Percentiles rank a stretch among this genome's conserved stretches.
Evolutionary conservation across 2,329 filamentous ascomycete genomes (phyloP).

Genomic region (Endoconidiophora laricicola): DNA sequence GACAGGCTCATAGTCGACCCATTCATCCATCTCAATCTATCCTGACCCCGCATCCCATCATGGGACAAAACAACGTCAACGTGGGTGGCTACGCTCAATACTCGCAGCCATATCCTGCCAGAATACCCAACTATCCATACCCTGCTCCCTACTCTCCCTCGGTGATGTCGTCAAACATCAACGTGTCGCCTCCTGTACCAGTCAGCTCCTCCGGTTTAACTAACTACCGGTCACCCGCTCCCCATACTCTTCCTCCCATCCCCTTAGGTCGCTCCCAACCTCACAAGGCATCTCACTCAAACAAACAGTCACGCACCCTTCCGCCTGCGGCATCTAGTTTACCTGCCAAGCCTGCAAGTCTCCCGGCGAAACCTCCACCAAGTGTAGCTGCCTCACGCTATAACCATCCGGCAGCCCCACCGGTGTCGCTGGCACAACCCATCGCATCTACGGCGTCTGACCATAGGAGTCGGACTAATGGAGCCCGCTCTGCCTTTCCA

Average conservation of each 20-base stretch:
- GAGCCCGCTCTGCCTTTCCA: no score
- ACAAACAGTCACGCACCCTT: not conserved
- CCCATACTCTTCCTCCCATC: not conserved
- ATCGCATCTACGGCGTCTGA: no score
- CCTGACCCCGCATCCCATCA: not conserved
- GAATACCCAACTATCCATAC: no score
- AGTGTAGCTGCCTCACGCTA: no score
- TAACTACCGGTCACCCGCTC: not conserved
- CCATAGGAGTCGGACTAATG: no score
- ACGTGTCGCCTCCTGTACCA: not conserved
- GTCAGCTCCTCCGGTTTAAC: not conserved
- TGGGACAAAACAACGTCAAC: constrained; percentile 1
- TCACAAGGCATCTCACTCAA: not conserved
- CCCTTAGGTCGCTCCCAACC: not conserved
- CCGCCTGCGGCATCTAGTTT: constrained; percentile 5
- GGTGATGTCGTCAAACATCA: no score
- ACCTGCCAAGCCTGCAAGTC: constrained; percentile 5
- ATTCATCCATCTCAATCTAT: not conserved
- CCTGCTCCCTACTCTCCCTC: not conserved
- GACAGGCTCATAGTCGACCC: not conserved
- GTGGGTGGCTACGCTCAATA: constrained; percentile 1
- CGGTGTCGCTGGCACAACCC: no score
- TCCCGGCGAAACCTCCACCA: constrained; percentile 5
- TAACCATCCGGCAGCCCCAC: no score
- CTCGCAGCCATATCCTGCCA: not conserved